Base-by-base conservation (phyloP, 192 early-diverging fungal species). In the Paraglomus brasilianum region DNA sequence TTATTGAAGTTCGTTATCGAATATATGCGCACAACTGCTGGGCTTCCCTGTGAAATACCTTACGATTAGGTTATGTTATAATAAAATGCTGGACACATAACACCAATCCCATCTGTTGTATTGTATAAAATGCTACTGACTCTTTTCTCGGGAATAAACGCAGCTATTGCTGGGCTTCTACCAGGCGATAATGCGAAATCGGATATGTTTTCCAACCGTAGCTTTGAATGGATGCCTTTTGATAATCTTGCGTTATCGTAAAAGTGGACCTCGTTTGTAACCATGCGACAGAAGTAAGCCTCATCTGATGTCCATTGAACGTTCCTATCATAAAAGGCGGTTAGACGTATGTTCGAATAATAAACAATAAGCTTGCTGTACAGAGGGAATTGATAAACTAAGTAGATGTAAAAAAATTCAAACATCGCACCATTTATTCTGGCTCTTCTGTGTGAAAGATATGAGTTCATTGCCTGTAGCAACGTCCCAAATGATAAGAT, bases 231-330 rank as follows among this genome's bases (percentile, higher is more conserved):
- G 7, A 76, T 78, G 36, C 86, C 84, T 70, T 85, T 83, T 15
- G 77, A 74, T 70, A 88, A 69, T 60, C 85, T 83, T 62, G 82
- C 82, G 63, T 87, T 82, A 56, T 87, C 82, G 79, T 86, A 95
- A 73, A 98, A 94, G 59, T 93, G 93, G 71, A 98, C 86, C 74
- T 96, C 93, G 30, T 87, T 86, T 13, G 86, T 79, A n/a, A 91
- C 89, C 78, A 95, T 86, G 69, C 91, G 89, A 38, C 91, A 92
- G 76, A 88, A 95, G 76, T 83, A 90, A 38, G 83, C 63, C 81
- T 99, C 97, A 75, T 93, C 91, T 58, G 90, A 90, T 19, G 93
- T 95, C 95, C 95, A 99, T 77, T 96, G 90, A 75, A 95, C 83
- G 66, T 93, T 91, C 89, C 91, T 89, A 72, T 30, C 30, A 40